Evolutionary conservation across 2,329 filamentous ascomycete genomes (phyloP).

Genomic region (Arthrobotrys sinensis): DNA sequence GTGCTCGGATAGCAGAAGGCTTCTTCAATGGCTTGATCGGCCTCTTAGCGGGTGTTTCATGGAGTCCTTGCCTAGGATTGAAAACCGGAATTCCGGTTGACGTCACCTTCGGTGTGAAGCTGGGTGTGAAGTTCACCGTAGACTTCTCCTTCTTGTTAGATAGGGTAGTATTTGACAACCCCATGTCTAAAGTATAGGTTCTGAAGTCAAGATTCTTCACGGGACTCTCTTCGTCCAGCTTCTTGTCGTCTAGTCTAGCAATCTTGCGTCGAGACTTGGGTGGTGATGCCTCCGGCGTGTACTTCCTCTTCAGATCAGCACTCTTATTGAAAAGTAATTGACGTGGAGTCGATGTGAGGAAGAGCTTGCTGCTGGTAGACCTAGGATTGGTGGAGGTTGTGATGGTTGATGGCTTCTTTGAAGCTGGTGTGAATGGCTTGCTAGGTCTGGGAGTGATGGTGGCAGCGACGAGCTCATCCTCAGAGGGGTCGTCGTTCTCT

Average conservation of each 20-base stretch:
- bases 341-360: background rate
- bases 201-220: conserved; percentile 7
- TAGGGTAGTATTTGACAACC: conserved; percentile 3
- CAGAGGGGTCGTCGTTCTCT: conserved; percentile 49
- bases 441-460: conserved; percentile 39
- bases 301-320: conserved; percentile 49
- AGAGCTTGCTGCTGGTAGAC: background rate
- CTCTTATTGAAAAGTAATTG: background rate
- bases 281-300: conserved; percentile 31
- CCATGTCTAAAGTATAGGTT: conserved; percentile 5
- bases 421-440: conserved; percentile 22
- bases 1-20: conserved; percentile 34
- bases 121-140: background rate
- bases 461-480: conserved; percentile 54
- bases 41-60: conserved; percentile 44
- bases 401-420: background rate
- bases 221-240: conserved; percentile 15
- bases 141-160: conserved; percentile 18
- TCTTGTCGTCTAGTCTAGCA: conserved; percentile 9
- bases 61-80: conserved; percentile 14
- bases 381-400: conserved; percentile 10
- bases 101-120: background rate
- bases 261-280: conserved; percentile 39
- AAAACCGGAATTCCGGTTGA: background rate
- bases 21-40: conserved; percentile 41